Base-by-base conservation (phyloP, 768 basidiomycete genomes). In the Crucibulum laeve region DNA sequence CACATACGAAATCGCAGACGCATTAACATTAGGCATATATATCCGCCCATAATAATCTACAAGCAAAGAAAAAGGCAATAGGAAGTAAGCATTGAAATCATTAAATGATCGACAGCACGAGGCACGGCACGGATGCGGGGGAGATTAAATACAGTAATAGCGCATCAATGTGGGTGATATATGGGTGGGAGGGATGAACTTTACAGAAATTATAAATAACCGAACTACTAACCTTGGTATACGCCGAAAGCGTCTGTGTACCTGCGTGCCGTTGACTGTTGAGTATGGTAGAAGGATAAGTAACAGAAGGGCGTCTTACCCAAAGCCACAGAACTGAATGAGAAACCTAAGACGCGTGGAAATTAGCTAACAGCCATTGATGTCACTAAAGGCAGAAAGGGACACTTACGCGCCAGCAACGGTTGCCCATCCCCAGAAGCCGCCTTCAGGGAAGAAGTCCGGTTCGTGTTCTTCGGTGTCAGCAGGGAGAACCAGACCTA, bases 161-260 rank as follows among this genome's bases (percentile, higher is more conserved):
- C n/a, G n/a, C n/a, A n/a, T n/a, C n/a, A n/a, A n/a, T n/a, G n/a
- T n/a, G n/a, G n/a, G n/a, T n/a, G n/a, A n/a, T n/a, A n/a, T n/a
- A n/a, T n/a, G n/a, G n/a, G n/a, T n/a, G n/a, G n/a, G n/a, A n/a
- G n/a, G n/a, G n/a, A n/a, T n/a, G n/a, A n/a, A n/a, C n/a, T n/a
- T n/a, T n/a, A n/a, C n/a, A n/a, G n/a, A n/a, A n/a, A n/a, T n/a
- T n/a, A n/a, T n/a, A n/a, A n/a, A n/a, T n/a, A n/a, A n/a, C n/a
- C n/a, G n/a, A n/a, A n/a, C n/a, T n/a, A n/a, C n/a, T n/a, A 5
- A 62, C 69, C 69, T 65, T 72, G 70, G 46, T 72, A 73, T 36
- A 69, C 70, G 15, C 70, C 70, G 22, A 67, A 73, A 3, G 68
- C 62, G 23, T 62, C 57, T 7, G 62, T 50, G 37, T 68, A 67